Evolutionary conservation across 164 flowering plant genomes (phyloP), one percentile per base, ranked within the genome.

Genomic region (Annona cherimola): DNA sequence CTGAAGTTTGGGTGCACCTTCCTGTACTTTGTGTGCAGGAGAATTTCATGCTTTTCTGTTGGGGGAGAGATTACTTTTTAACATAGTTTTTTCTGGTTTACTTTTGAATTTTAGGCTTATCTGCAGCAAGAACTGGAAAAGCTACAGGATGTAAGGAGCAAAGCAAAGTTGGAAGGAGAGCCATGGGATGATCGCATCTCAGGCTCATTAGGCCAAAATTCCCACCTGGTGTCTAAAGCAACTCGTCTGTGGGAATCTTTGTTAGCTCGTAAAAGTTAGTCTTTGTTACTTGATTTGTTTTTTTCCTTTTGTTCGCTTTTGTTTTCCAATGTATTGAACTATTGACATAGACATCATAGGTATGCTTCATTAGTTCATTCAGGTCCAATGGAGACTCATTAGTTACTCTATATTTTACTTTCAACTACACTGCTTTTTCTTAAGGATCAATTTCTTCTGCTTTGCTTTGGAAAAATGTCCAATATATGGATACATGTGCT

Each of bases 41-140:
- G 35, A 26, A 26, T 26, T 26, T 26, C 35, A 26, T 26, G 43
- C 9, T 44, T 40, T 6, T n/a, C 41, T 3, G 3, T 63, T 42
- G 14, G 45, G 12, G 41, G 16, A 40, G 42, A 6, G 40, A 39
- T 39, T 64, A 64, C 40, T 41, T 64, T 9, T 16, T 42, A 8
- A 20, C 65, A 35, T 39, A 7, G 5, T 42, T 43, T 26, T 40
- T 1, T 11, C 41, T 40, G 40, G 18, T 39, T 9, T 43, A 41
- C 67, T 64, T 64, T 44, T 64, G 18, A 5, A 42, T 65, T 60
- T 76, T 83, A 96, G 99, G 99, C 99, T 71, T 96, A 93, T 80
- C 78, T 96, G 83, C 99, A 96, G 80, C 99, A 96, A 86, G 98
- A 96, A 84, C 80, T 96, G 74, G 99, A 93, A 83, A 92, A 92